phyloP scores from a whole-genome alignment of 495 filamentous ascomycete species.

The Collariella sp. region DNA sequence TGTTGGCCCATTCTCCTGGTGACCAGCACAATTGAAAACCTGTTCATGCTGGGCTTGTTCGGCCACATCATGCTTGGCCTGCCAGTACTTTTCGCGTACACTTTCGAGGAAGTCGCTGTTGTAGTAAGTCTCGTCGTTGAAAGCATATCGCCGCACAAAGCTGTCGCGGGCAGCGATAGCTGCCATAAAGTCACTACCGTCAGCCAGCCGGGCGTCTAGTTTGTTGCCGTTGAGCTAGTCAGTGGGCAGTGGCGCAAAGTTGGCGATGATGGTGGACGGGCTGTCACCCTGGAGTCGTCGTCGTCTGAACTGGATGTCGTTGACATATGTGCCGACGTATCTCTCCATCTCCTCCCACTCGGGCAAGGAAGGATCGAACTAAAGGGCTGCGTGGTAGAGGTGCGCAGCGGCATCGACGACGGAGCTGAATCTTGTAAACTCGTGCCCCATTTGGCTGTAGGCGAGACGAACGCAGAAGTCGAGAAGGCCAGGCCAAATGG shows the following conservation, averaged over 20 bases:
- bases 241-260: neutral
- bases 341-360: constrained; percentile 1
- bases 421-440: constrained; percentile 10
- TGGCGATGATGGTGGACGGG: constrained; percentile 6
- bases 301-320: constrained; percentile 8
- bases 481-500: constrained; percentile 22
- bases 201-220: neutral
- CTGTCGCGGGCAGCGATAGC: constrained; percentile 1
- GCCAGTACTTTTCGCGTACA: constrained; percentile 1
- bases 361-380: constrained; percentile 7
- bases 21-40: neutral
- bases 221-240: neutral
- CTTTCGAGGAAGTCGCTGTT: constrained; percentile 8
- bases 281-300: neutral
- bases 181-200: neutral
- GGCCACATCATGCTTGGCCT: neutral
- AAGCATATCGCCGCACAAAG: constrained; percentile 6
- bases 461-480: constrained; percentile 22
- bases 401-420: constrained; percentile 16
- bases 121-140: neutral
- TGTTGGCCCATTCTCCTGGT: no score
- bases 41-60: neutral
- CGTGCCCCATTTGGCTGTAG: constrained; percentile 19
- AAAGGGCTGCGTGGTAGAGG: constrained; percentile 10
- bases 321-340: constrained; percentile 1